Conservation (phyloP, 2,329 filamentous ascomycete genomes). For the Trichoderma sp. region DNA sequence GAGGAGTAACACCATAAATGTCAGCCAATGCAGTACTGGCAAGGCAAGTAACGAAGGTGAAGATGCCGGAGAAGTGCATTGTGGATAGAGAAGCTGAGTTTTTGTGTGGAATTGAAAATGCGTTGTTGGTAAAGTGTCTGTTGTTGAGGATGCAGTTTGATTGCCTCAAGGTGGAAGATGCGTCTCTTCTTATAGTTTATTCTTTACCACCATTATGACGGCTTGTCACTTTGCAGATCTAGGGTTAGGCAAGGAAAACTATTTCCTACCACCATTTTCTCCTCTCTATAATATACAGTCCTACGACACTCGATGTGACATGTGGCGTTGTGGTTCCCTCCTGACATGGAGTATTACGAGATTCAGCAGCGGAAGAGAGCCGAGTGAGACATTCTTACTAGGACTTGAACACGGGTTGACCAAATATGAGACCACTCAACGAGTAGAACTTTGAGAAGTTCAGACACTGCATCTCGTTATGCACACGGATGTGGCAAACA, state of each 20-base stretch:
- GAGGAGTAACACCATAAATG: rapidly evolving
- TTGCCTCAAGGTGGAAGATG: not conserved
- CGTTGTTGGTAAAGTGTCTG: not conserved
- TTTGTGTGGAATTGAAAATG: not conserved
- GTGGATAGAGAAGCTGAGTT: not conserved
- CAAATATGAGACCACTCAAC: not conserved
- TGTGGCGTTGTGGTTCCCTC: not conserved
- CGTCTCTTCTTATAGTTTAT: not conserved
- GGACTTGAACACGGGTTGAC: not conserved
- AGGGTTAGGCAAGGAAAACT: not conserved
- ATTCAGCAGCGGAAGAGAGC: not conserved
- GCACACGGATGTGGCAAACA: not conserved
- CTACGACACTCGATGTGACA: too few relatives aligned
- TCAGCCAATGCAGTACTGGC: not conserved
- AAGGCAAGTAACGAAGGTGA: not conserved
- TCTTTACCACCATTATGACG: not conserved
- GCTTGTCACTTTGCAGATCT: too few relatives aligned
- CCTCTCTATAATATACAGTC: too few relatives aligned
- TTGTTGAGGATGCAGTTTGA: not conserved
- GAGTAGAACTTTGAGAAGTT: not conserved
- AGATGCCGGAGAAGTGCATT: not conserved
- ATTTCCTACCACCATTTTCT: too few relatives aligned
- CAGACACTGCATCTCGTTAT: not conserved
- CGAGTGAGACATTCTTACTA: not conserved
- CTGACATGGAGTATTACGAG: not conserved